These are phyloP conservation scores for Apophysomyces variabilis DNA, from an alignment of 371 early-diverging fungal genomes.

Conservation along the genomic window DNA sequence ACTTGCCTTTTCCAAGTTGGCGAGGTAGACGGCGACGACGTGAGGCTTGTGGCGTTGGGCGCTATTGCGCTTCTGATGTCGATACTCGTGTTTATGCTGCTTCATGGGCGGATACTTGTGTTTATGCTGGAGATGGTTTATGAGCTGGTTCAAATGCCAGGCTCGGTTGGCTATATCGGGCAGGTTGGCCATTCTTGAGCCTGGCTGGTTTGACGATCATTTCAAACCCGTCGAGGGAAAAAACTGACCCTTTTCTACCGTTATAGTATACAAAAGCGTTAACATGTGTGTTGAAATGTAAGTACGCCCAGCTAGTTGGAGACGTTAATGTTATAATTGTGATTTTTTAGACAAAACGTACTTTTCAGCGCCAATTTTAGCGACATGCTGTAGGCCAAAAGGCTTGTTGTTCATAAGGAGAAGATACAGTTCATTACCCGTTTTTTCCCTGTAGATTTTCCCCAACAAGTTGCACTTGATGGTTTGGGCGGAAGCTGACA, in stretches of 20 bases:
- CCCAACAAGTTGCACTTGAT: neutral
- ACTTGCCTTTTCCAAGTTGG: constrained; percentile 1
- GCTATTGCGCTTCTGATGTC: neutral
- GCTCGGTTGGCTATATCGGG: constrained; percentile 5
- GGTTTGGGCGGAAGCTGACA: neutral
- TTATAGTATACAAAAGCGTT: neutral
- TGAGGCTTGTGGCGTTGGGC: neutral
- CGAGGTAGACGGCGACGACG: neutral
- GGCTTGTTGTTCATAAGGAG: neutral
- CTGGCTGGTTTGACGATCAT: neutral
- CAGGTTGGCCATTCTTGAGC: neutral
- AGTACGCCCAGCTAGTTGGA: neutral
- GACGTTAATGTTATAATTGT: neutral
- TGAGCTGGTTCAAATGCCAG: neutral
- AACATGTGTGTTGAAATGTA: constrained; percentile 1
- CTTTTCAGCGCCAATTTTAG: neutral
- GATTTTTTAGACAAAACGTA: neutral
- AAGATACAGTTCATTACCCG: neutral
- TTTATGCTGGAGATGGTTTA: neutral
- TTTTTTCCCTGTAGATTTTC: neutral
- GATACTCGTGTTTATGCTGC: neutral
- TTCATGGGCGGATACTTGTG: neutral
- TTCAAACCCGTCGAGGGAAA: neutral
- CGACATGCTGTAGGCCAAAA: neutral
- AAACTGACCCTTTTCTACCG: neutral